Evolutionary conservation across 495 filamentous ascomycete genomes (phyloP).

Genomic region (Wilcoxina mikolae): DNA sequence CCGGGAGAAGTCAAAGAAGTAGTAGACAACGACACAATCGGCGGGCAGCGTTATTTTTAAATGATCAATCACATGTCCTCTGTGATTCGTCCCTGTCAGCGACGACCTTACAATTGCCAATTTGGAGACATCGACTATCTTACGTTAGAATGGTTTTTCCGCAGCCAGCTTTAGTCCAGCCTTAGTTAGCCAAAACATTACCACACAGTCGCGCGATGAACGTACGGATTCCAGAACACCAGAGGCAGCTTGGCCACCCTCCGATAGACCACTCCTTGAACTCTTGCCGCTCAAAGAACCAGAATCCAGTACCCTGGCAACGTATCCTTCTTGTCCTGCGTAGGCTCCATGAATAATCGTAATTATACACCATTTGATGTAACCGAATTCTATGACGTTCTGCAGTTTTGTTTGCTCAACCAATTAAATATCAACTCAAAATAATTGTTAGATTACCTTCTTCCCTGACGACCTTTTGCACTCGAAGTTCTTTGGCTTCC

Average conservation of each 20-base stretch:
- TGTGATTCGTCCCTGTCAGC: not conserved
- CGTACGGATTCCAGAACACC: not conserved
- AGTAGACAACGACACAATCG: not conserved
- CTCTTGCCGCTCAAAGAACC: not conserved
- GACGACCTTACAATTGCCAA: not conserved
- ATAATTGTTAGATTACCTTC: not conserved
- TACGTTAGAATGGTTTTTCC: not conserved
- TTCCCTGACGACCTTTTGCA: not conserved
- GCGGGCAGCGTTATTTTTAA: not conserved
- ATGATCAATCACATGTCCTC: not conserved
- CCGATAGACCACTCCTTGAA: not conserved
- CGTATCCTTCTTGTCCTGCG: not conserved
- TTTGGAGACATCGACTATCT: too few species aligned
- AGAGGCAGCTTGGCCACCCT: not conserved
- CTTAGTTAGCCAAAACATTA: not conserved
- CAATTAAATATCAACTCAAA: too few species aligned
- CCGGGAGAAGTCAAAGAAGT: not conserved
- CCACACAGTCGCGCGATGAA: not conserved
- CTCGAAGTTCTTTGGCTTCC: not conserved
- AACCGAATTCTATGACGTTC: slow-evolving; percentile 4
- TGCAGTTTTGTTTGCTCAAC: too few species aligned
- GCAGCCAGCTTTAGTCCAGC: not conserved
- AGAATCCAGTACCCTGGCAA: not conserved
- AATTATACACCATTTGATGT: slow-evolving; percentile 7
- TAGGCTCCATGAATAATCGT: slow-evolving; percentile 7